Evolutionary conservation across 208 protist species (phyloP), one percentile per base, ranked within the genome.

Genomic region (Acanthamoeba sp.): DNA sequence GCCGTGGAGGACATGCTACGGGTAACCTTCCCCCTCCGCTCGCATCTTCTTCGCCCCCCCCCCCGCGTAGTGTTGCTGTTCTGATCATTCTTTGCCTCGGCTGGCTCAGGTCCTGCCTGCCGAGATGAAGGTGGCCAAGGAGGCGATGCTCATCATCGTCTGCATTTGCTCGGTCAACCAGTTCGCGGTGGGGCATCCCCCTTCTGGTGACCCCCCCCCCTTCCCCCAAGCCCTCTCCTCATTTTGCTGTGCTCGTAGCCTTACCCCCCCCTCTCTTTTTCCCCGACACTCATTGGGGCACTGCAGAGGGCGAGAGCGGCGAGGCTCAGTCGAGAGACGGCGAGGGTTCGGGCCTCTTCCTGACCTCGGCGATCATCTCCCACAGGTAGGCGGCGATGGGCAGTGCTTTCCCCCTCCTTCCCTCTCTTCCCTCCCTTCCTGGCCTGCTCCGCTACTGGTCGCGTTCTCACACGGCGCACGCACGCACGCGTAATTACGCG

Each of bases 91-190:
- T n/a, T n/a, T n/a, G n/a, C n/a, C n/a, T n/a, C n/a, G n/a, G n/a
- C n/a, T n/a, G n/a, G n/a, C n/a, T 48, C 59, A 66, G 59, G 59
- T 66, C 27, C 34, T 85, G 76, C 76, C 76, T 2, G 18, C 38
- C 1, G 76, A 85, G 42, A 85, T 85, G 76, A 48, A 57, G 45
- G 7, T 85, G 14, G n/a, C 42, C 76, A 48, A 85, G 76, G 76
- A 85, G 42, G 32, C 32, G 4, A 57, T 85, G 45, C 76, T 85
- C 40, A 57, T 36, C 76, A 85, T 85, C 42, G 76, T 85, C 42
- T 85, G 76, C 76, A 85, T 85, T 22, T 85, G 76, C 45, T 85
- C 76, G 3, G 76, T 85, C 24, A 85, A 85, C 20, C 76, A 85
- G 45, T 85, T 85, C 18, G 38, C 27, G 3, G 32, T 85, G 2